These are phyloP conservation scores for Yarrowia alimentaria DNA, from an alignment of 805 yeast genomes.

Conservation along the genomic window DNA sequence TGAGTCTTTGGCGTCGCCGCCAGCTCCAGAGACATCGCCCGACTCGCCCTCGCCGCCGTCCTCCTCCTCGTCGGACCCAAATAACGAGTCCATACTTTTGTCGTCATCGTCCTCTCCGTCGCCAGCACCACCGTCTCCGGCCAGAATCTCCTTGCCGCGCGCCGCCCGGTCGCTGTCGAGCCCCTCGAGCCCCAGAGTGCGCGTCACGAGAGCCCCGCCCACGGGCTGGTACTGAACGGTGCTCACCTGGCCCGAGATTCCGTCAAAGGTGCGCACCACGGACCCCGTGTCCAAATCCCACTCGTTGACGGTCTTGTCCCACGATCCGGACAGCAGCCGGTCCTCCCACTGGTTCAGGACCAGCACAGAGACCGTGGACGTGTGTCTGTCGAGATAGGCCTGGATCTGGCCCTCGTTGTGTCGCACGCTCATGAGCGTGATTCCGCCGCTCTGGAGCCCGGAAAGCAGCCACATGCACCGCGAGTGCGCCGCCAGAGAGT, in stretches of 20 bases:
- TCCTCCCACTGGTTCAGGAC: constrained; percentile 61
- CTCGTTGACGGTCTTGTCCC: constrained; percentile 78
- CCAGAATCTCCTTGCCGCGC: constrained; percentile 22
- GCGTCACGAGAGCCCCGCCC: constrained; percentile 35
- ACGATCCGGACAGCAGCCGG: constrained; percentile 73
- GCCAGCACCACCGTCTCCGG: constrained; percentile 32
- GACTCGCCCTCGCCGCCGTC: too few relatives aligned
- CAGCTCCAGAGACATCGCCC: too few relatives aligned
- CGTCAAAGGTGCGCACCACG: constrained; percentile 48
- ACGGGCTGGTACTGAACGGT: constrained; percentile 56
- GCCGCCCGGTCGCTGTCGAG: constrained; percentile 31
- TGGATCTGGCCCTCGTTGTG: constrained; percentile 78
- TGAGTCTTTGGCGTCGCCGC: constrained; percentile 11
- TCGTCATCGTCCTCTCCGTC: constrained; percentile 33
- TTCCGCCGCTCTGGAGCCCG: constrained; percentile 79
- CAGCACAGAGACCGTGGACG: constrained; percentile 70
- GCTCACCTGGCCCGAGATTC: constrained; percentile 76
- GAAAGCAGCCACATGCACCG: constrained; percentile 81
- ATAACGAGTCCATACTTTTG: constrained; percentile 51
- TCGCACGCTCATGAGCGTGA: constrained; percentile 76
- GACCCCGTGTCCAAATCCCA: constrained; percentile 87
- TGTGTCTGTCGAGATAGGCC: constrained; percentile 72
- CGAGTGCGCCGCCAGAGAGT: constrained; percentile 77
- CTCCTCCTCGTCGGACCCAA: constrained; percentile 57
- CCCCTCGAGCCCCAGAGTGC: constrained; percentile 32